Evolutionary conservation across 2,329 filamentous ascomycete genomes (phyloP), one percentile per base, ranked within the genome.

Genomic region (Pyricularia pennisetigena): DNA sequence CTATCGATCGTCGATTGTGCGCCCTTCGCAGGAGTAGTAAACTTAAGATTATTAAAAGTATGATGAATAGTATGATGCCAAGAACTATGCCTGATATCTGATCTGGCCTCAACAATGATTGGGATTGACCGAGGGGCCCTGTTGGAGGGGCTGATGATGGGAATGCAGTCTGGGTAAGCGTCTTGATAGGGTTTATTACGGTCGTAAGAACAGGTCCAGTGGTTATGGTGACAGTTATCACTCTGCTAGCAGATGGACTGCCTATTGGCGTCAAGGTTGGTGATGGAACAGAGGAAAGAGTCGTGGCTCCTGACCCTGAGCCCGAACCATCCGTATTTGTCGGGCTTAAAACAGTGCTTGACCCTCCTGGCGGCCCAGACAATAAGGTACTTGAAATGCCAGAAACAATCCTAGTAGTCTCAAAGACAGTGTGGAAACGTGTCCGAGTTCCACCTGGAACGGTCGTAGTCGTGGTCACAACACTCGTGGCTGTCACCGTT

Each of bases 1-100:
- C 69, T 83, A 84, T 71, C 76, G 83, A 24, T 83, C 82, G 0
- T 76, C 85, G 1, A 83, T 80, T 78, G 78, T 82, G 8, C 76
- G 69, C 35, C 1, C 71, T 67, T 14, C 73, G 71, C 4, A 74
- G 71, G 29, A 76, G 28, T 9, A 74, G 67, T 66, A 73, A 71
- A 29, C 65, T 71, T 10, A 70, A 26, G 8, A 74, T 64, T 3
- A 74, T 54, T n/a, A 75, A 66, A 29, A 76, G 57, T 20, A 74
- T 24, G n/a, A 75, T 24, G 59, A 71, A 70, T 9, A 73, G 67
- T 29, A 75, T 68, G 14, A 70, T 67, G 61, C 75, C 76, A 8
- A 75, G 28, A 2, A 70, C 71, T 29, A 78, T 70, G 61, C 73
- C 75, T 2, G 74, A 74, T 30, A 77, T 74, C 68, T 75, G 72